Evolutionary conservation across 2,329 filamentous ascomycete species (phyloP).

Genomic region (Colletotrichum ledebouriae): DNA sequence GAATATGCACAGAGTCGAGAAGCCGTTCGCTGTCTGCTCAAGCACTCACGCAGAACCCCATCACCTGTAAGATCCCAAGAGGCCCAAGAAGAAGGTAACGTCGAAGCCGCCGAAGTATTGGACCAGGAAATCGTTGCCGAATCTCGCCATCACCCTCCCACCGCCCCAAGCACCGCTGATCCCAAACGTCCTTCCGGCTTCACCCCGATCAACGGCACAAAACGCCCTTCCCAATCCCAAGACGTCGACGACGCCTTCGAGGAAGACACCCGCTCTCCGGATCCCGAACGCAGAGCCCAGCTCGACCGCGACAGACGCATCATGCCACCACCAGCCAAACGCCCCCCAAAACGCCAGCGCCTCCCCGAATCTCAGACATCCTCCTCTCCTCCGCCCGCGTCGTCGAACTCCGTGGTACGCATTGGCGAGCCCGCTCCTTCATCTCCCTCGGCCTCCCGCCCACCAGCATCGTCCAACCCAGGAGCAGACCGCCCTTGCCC

Average conservation of each 20-base stretch:
- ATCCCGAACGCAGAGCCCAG: slow-evolving; percentile 46
- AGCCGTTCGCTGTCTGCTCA: too few relatives aligned
- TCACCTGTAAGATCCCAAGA: too few relatives aligned
- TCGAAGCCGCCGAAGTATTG: too few relatives aligned
- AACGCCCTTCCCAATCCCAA: slow-evolving; percentile 26
- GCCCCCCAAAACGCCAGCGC: slow-evolving; percentile 24
- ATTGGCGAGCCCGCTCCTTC: not conserved
- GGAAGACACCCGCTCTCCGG: slow-evolving; percentile 40
- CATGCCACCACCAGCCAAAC: slow-evolving; percentile 37
- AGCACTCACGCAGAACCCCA: too few relatives aligned
- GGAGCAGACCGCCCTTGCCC: too few relatives aligned
- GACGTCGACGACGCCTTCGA: slow-evolving; percentile 44
- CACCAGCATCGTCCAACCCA: slow-evolving; percentile 47
- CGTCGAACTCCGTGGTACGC: not conserved
- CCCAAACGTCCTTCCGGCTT: slow-evolving; percentile 10
- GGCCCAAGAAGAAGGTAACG: too few relatives aligned
- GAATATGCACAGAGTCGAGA: too few relatives aligned
- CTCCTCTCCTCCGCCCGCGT: slow-evolving; percentile 34
- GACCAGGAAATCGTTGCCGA: slow-evolving; percentile 16
- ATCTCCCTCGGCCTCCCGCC: slow-evolving; percentile 44
- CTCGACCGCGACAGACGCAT: slow-evolving; percentile 44
- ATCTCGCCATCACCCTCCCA: slow-evolving; percentile 10
- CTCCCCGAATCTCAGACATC: slow-evolving; percentile 8
- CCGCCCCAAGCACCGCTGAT: slow-evolving; percentile 1
- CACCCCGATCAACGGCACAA: slow-evolving; percentile 30